Percentiles rank a stretch among this genome's conserved stretches.
Evolutionary conservation across 306 rosid genomes (phyloP).

Genomic region (Lablab purpureus): DNA sequence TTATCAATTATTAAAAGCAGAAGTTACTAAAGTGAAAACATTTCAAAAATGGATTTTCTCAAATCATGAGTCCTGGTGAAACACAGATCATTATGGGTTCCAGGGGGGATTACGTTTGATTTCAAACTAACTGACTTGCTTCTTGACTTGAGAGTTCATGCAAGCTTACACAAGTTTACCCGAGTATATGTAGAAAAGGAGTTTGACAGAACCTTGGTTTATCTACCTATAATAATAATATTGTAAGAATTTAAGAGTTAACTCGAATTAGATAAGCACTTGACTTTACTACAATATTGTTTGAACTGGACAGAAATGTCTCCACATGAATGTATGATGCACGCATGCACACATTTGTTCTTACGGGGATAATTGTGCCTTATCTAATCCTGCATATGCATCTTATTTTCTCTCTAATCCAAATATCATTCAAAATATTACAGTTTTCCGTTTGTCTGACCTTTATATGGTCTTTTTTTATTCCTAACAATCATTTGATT

Average conservation of each 20-base stretch:
- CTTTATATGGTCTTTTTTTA: background rate
- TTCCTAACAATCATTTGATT: too few species aligned
- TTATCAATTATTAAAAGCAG: background rate
- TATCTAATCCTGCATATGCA: background rate
- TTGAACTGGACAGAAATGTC: constrained; percentile 13
- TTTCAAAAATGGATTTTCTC: background rate
- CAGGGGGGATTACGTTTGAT: too few species aligned
- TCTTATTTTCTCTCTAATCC: background rate
- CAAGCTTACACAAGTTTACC: background rate
- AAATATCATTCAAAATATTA: background rate
- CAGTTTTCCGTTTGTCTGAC: background rate
- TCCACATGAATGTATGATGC: background rate
- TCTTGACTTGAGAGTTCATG: background rate
- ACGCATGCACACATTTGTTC: background rate
- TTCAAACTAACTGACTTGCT: background rate
- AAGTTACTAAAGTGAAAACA: background rate
- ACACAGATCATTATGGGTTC: background rate
- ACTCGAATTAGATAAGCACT: background rate
- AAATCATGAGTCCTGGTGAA: background rate
- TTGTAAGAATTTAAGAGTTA: background rate
- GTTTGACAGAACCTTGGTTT: background rate
- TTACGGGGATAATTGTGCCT: background rate
- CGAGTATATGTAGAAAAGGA: background rate
- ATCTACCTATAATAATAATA: background rate
- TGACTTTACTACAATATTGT: constrained; percentile 1